Percentiles rank a stretch among this genome's conserved stretches.
Evolutionary conservation across 2,329 filamentous ascomycete species (phyloP).

Genomic region (Penicillium janthinellum): DNA sequence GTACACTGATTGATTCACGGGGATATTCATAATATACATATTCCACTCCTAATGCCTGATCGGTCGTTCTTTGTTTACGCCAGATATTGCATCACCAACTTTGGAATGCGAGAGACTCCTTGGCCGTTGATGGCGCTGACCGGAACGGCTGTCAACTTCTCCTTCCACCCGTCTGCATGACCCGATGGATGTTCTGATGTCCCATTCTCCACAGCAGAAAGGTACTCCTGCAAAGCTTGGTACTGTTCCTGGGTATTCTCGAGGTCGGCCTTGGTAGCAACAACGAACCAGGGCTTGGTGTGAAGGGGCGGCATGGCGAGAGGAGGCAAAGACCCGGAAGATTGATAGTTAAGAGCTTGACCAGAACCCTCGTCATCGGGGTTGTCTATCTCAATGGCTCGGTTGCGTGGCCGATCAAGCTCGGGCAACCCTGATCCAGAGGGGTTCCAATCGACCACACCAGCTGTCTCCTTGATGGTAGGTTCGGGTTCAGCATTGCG

Average conservation of each 20-base stretch:
- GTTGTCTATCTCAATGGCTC: neutral
- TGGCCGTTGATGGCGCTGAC: conserved; percentile 88
- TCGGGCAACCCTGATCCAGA: conserved; percentile 30
- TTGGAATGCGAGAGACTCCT: conserved; percentile 65
- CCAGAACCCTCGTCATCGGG: conserved; percentile 5
- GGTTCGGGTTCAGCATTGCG: conserved; percentile 71
- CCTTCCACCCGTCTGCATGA: conserved; percentile 63
- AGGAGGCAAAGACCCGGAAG: conserved; percentile 43
- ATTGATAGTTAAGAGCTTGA: conserved; percentile 15
- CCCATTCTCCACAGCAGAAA: conserved; percentile 66
- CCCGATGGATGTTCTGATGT: conserved; percentile 74
- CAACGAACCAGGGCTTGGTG: conserved; percentile 95
- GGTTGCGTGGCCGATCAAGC: conserved; percentile 17
- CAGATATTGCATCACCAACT: conserved; percentile 45
- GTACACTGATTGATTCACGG: conserved; percentile 12
- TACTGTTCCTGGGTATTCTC: conserved; percentile 79
- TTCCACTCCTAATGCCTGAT: neutral
- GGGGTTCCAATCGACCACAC: conserved; percentile 50
- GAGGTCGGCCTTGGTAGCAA: conserved; percentile 90
- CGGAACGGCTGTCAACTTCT: conserved; percentile 67
- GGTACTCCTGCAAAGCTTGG: conserved; percentile 66
- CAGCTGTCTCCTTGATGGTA: conserved; percentile 59
- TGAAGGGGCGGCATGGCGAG: conserved; percentile 70
- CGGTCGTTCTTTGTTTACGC: conserved; percentile 26
- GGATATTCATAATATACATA: conserved; percentile 17